A percentile compares a stretch with the other conserved stretches of the same genome.
phyloP scores from a whole-genome alignment of 352 stramenopile species.

The Pythium pectinolyticum region DNA sequence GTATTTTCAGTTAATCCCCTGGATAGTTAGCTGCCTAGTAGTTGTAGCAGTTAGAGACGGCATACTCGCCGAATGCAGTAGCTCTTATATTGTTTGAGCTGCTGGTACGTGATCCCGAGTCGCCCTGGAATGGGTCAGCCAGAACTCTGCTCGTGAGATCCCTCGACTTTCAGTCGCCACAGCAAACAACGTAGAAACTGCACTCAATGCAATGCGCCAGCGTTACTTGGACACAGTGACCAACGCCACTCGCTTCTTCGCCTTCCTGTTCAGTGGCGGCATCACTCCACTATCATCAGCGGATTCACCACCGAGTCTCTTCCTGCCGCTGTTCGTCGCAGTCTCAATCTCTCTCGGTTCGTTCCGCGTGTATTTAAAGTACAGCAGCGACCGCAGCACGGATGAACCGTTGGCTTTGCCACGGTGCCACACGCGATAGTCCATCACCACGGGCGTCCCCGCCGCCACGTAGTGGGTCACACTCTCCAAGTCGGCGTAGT shows the following conservation, averaged over 20 bases:
- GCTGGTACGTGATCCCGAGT: too few species aligned
- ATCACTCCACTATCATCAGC: background rate
- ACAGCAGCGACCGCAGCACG: slow-evolving; percentile 51
- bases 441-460: slow-evolving; percentile 67
- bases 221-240: background rate
- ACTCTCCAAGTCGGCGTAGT: slow-evolving; percentile 51
- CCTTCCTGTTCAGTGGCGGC: background rate
- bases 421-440: slow-evolving; percentile 81
- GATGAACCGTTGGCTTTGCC: slow-evolving; percentile 48
- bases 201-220: too few species aligned
- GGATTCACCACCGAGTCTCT: background rate
- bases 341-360: background rate
- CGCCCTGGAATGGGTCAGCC: too few species aligned
- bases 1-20: too few species aligned
- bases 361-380: slow-evolving; percentile 63
- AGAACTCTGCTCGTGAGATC: too few species aligned
- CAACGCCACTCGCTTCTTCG: slow-evolving; percentile 22
- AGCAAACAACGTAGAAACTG: too few species aligned
- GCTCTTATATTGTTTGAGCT: too few species aligned
- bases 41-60: too few species aligned
- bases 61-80: too few species aligned
- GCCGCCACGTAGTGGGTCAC: slow-evolving; percentile 52
- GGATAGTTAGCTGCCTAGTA: too few species aligned
- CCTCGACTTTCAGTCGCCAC: too few species aligned
- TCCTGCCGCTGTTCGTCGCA: background rate